These are phyloP conservation scores for Penicillium arizonense DNA, from an alignment of 495 filamentous ascomycete genomes.

Conservation along the genomic window DNA sequence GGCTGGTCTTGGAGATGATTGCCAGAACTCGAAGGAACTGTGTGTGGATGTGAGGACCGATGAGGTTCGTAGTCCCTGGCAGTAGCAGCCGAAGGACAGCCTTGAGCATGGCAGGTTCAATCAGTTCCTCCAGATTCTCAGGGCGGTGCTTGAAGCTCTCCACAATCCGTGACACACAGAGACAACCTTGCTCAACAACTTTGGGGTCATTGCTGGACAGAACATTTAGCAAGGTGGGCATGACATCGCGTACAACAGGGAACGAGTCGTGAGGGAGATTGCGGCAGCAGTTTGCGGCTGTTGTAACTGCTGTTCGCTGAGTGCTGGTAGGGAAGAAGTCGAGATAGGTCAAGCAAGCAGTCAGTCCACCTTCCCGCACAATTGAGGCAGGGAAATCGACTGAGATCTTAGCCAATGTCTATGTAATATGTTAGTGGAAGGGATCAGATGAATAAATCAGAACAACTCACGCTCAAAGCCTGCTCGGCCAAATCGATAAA, in stretches of 20 bases:
- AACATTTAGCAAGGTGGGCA: conserved; percentile 90
- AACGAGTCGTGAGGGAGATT: conserved; percentile 95
- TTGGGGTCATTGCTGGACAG: conserved; percentile 90
- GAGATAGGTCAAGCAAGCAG: conserved; percentile 87
- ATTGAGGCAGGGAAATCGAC: conserved; percentile 95
- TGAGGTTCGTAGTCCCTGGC: conserved; percentile 93
- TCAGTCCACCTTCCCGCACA: conserved; percentile 92
- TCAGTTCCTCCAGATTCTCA: conserved; percentile 84
- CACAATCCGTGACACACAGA: conserved; percentile 95
- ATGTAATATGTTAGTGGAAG: conserved; percentile 13
- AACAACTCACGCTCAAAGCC: conserved; percentile 71
- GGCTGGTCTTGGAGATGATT: conserved; percentile 84
- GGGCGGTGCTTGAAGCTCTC: conserved; percentile 92
- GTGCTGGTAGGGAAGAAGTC: conserved; percentile 99
- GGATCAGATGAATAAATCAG: background rate
- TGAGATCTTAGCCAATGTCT: conserved; percentile 96
- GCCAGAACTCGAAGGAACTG: conserved; percentile 91
- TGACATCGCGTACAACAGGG: conserved; percentile 82
- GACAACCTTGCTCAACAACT: conserved; percentile 93
- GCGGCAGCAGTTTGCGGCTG: conserved; percentile 95
- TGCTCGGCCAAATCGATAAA: conserved; percentile 98
- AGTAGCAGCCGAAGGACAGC: conserved; percentile 87
- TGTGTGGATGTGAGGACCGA: conserved; percentile 93
- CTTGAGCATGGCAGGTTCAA: conserved; percentile 80
- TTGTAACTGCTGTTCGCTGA: conserved; percentile 93